phyloP scores from a whole-genome alignment of 495 filamentous ascomycete species.

The Sordaria brevicollis region DNA sequence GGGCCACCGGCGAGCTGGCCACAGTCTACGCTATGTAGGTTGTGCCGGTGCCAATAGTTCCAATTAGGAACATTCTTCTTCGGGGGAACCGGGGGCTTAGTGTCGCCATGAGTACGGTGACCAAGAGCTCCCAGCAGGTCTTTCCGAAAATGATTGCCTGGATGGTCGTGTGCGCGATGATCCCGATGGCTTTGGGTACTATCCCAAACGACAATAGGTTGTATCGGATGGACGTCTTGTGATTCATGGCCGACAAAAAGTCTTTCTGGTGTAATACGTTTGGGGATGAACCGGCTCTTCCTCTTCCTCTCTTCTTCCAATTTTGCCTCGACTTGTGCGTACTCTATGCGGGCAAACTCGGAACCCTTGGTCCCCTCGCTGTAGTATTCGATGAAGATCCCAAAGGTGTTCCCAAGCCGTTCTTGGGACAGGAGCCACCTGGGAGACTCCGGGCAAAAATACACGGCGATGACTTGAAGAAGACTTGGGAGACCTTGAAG shows the following conservation, averaged over 20 bases:
- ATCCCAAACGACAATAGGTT: conserved; percentile 43
- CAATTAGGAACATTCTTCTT: conserved; percentile 43
- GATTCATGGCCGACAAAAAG: conserved; percentile 43
- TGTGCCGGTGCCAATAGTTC: conserved; percentile 34
- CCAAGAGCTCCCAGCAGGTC: conserved; percentile 44
- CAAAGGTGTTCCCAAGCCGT: conserved; percentile 39
- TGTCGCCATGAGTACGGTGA: conserved; percentile 40
- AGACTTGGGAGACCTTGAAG: conserved; percentile 40
- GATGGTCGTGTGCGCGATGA: conserved; percentile 44
- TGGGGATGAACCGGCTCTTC: no score
- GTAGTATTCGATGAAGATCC: conserved; percentile 47
- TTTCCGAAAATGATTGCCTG: conserved; percentile 45
- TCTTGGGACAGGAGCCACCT: conserved; percentile 38
- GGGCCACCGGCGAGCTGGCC: conserved; percentile 37
- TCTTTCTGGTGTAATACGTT: conserved; percentile 32
- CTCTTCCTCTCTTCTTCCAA: conserved; percentile 44
- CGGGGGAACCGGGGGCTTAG: conserved; percentile 39
- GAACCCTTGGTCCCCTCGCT: conserved; percentile 41
- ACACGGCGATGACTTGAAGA: conserved; percentile 40
- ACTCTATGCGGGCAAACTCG: conserved; percentile 42
- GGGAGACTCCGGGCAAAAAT: conserved; percentile 40
- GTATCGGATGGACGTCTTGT: conserved; percentile 38
- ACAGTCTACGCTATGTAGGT: conserved; percentile 49
- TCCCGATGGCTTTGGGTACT: conserved; percentile 34
- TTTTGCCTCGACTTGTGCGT: conserved; percentile 44